A percentile compares a stretch with the other conserved stretches of the same genome.
These are phyloP conservation scores for Guillardia theta DNA, from an alignment of 78 protist species.

Conservation along the genomic window DNA sequence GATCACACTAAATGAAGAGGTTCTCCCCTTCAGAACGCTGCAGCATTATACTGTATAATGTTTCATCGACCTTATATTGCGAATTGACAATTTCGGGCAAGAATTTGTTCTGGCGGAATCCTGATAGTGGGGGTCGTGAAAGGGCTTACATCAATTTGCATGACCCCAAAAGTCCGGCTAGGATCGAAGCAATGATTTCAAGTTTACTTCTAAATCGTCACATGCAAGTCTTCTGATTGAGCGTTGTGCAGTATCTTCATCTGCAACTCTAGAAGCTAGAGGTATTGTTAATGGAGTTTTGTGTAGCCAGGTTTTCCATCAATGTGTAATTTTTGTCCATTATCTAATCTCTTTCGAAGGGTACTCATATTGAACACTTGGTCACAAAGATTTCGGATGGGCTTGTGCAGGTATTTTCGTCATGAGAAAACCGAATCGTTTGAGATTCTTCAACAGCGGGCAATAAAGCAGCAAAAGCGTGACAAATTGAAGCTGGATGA, in stretches of 20 bases:
- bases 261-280: neutral
- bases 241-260: neutral
- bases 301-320: neutral
- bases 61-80: too few relatives aligned
- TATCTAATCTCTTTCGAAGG: too few relatives aligned
- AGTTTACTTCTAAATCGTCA: too few relatives aligned
- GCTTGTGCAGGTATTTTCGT: neutral
- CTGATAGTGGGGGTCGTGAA: neutral
- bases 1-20: too few relatives aligned
- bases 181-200: neutral
- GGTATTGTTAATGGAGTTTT: neutral
- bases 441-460: too few relatives aligned
- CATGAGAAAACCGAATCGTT: too few relatives aligned
- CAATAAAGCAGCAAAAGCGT: neutral
- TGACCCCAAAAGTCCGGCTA: neutral
- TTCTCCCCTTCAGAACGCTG: too few relatives aligned
- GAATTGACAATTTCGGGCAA: too few relatives aligned
- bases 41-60: too few relatives aligned
- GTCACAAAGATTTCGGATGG: neutral
- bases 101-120: conserved; percentile 27
- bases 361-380: neutral
- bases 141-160: neutral
- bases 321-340: too few relatives aligned
- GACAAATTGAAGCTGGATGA: neutral
- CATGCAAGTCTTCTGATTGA: too few relatives aligned